A percentile compares a stretch with the other conserved stretches of the same genome.
These are phyloP conservation scores for Tetracladium marchalianum DNA, from an alignment of 495 filamentous ascomycete genomes.

Conservation along the genomic window DNA sequence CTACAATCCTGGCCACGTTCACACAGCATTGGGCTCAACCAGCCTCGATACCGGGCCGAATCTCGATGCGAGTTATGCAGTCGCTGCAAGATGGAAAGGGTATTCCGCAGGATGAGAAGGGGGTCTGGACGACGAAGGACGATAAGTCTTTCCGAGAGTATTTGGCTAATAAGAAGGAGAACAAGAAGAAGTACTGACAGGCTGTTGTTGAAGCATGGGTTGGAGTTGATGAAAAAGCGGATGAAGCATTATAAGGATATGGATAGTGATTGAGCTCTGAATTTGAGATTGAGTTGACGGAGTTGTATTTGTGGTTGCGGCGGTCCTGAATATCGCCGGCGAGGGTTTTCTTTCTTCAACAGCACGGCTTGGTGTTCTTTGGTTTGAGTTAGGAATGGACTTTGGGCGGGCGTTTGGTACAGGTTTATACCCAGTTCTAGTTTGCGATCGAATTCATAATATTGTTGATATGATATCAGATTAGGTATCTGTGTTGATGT, in stretches of 20 bases:
- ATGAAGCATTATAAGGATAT: constrained; percentile 21
- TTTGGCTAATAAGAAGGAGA: constrained; percentile 4
- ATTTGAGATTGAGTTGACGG: not conserved
- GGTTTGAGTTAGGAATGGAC: no score
- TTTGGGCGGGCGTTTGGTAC: no score
- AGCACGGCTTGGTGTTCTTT: no score
- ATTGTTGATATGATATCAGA: no score
- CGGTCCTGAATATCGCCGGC: no score
- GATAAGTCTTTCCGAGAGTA: constrained; percentile 39
- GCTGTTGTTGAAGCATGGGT: constrained; percentile 43
- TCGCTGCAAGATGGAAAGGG: constrained; percentile 32
- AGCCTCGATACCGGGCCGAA: constrained; percentile 36
- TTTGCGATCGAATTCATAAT: no score
- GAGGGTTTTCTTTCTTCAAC: no score
- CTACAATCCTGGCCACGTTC: constrained; percentile 31
- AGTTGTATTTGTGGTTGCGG: no score
- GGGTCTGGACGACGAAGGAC: constrained; percentile 63
- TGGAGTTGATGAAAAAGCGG: constrained; percentile 24
- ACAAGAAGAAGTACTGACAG: constrained; percentile 33
- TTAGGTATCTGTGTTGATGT: no score
- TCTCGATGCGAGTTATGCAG: constrained; percentile 47
- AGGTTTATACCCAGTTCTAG: no score
- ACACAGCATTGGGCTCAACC: constrained; percentile 38
- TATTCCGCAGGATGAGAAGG: constrained; percentile 45
- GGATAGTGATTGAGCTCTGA: not conserved